Evolutionary conservation across 23 red algal genomes (phyloP).

Genomic region (Gracilaria caudata): DNA sequence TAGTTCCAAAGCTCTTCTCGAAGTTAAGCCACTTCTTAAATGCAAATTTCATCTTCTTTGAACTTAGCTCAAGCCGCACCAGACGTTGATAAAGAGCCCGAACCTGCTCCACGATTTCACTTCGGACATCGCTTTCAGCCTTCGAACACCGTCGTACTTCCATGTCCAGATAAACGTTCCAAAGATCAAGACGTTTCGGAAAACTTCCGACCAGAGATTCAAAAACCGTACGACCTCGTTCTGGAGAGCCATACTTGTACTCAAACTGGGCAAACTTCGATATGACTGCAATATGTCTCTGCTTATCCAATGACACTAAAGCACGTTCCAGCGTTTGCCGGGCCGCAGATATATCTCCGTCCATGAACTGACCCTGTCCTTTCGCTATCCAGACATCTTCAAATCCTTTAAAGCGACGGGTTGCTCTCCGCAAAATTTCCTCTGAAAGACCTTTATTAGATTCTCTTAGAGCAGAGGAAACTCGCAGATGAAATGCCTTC

Average conservation of each 20-base stretch:
- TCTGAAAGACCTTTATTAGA: conserved; percentile 35
- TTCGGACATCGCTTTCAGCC: not conserved
- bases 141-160: conserved; percentile 50
- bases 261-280: conserved; percentile 91
- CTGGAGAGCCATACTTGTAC: conserved; percentile 79
- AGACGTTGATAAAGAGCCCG: conserved; percentile 75
- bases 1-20: conserved; percentile 77
- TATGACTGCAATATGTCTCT: conserved; percentile 75
- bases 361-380: conserved; percentile 40
- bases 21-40: conserved; percentile 91
- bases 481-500: conserved; percentile 68
- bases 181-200: conserved; percentile 94
- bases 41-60: conserved; percentile 94
- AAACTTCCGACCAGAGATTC: conserved; percentile 81
- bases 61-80: conserved; percentile 63
- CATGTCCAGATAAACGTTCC: conserved; percentile 97
- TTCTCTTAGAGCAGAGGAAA: conserved; percentile 48
- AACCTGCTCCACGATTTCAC: conserved; percentile 24
- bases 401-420: conserved; percentile 49
- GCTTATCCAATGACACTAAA: conserved; percentile 65
- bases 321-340: conserved; percentile 76
- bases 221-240: conserved; percentile 93
- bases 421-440: conserved; percentile 69
- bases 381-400: conserved; percentile 77
- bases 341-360: conserved; percentile 50